Evolutionary conservation across 1,284 basidiomycete species (phyloP).

Genomic region (Irpex sp.): DNA sequence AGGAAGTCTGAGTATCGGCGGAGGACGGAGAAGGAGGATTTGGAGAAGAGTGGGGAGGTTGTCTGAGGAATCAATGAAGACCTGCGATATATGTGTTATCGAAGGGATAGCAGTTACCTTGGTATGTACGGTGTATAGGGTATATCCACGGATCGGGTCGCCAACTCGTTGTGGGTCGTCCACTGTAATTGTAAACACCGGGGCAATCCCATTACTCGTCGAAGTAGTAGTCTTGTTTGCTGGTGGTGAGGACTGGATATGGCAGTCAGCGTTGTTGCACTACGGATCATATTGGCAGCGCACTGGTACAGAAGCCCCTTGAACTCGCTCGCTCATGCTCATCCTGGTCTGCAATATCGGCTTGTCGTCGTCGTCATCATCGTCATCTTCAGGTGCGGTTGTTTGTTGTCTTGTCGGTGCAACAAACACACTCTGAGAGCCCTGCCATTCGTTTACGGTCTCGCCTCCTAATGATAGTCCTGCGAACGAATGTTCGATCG

Average conservation of each 20-base stretch:
- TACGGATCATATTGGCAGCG: neutral
- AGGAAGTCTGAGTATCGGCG: slow-evolving; percentile 96
- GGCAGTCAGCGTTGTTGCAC: neutral
- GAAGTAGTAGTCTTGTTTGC: slow-evolving; percentile 17
- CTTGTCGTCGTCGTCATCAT: slow-evolving; percentile 69
- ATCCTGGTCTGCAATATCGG: slow-evolving; percentile 52
- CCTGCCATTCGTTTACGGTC: slow-evolving; percentile 37
- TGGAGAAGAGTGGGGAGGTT: slow-evolving; percentile 75
- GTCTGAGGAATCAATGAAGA: slow-evolving; percentile 44
- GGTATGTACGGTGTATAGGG: slow-evolving; percentile 92
- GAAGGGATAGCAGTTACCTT: slow-evolving; percentile 41
- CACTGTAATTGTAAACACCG: slow-evolving; percentile 76
- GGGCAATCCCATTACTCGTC: slow-evolving; percentile 35
- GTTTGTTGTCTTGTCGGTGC: slow-evolving; percentile 11
- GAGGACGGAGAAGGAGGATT: slow-evolving; percentile 84
- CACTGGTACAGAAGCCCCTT: slow-evolving; percentile 26
- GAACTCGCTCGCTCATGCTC: slow-evolving; percentile 25
- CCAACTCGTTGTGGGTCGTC: slow-evolving; percentile 93
- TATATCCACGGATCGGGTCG: slow-evolving; percentile 86
- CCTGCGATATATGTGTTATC: neutral
- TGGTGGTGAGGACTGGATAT: slow-evolving; percentile 3
- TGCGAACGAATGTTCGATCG: slow-evolving; percentile 44
- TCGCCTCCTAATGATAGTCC: slow-evolving; percentile 62
- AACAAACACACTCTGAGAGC: slow-evolving; percentile 23
- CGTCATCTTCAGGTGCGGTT: slow-evolving; percentile 35